Evolutionary conservation across 768 basidiomycete species (phyloP).

Genomic region (Amanita exitialis): DNA sequence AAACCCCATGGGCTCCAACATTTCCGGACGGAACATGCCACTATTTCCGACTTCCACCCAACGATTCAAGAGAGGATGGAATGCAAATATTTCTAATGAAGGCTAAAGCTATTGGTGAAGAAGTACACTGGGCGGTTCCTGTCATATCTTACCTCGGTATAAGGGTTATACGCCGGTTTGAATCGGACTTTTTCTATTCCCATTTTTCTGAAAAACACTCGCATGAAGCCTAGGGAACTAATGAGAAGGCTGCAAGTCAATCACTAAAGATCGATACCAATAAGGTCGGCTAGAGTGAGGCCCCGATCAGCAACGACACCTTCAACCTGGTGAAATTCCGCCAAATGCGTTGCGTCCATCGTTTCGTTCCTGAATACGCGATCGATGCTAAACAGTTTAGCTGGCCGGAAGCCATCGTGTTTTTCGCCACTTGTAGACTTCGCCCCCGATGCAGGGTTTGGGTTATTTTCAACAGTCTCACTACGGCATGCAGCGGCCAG

Average conservation of each 20-base stretch:
- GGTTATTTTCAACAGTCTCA: conserved; percentile 33
- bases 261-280: conserved; percentile 42
- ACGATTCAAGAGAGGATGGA: conserved; percentile 86
- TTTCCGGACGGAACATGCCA: conserved; percentile 99
- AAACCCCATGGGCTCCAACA: conserved; percentile 98
- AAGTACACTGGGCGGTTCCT: background rate
- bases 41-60: conserved; percentile 99
- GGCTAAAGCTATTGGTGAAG: conserved; percentile 38
- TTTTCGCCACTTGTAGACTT: conserved; percentile 24
- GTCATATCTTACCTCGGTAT: conserved; percentile 64
- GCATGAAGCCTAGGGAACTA: conserved; percentile 76
- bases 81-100: conserved; percentile 96
- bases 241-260: background rate
- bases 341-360: conserved; percentile 95
- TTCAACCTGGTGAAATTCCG: conserved; percentile 99
- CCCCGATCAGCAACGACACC: conserved; percentile 95
- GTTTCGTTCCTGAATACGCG: conserved; percentile 98
- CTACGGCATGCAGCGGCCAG: conserved; percentile 79
- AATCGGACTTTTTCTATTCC: conserved; percentile 89
- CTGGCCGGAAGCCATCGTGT: conserved; percentile 78
- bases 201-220: conserved; percentile 97
- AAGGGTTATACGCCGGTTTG: conserved; percentile 98
- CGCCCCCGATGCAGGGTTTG: conserved; percentile 23
- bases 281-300: conserved; percentile 89
- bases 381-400: conserved; percentile 95